phyloP scores from a whole-genome alignment of 352 stramenopile species.

The Saprolegnia parasitica region DNA sequence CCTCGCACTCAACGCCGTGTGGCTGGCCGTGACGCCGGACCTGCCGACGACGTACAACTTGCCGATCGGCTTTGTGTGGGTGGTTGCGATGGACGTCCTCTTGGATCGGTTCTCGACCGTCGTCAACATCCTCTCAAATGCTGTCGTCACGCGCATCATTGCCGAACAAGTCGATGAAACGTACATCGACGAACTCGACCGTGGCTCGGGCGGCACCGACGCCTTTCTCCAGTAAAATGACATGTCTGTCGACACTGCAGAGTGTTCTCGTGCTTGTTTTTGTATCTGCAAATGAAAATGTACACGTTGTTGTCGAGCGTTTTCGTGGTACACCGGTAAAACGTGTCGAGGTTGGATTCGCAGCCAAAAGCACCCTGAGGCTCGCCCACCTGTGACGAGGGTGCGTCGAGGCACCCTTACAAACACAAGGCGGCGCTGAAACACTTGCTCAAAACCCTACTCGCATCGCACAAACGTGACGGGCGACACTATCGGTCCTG shows the following conservation, averaged over 20 bases:
- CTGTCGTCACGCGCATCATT: constrained; percentile 69
- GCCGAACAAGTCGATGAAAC: constrained; percentile 68
- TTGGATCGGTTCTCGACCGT: constrained; percentile 63
- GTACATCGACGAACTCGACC: constrained; percentile 33
- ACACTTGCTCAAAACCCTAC: too few relatives aligned
- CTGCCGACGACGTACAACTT: not conserved
- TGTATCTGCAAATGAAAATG: too few relatives aligned
- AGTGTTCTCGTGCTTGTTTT: too few relatives aligned
- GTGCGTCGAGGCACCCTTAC: too few relatives aligned
- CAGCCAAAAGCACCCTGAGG: too few relatives aligned
- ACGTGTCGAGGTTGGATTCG: too few relatives aligned
- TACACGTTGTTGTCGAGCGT: too few relatives aligned
- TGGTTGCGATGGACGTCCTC: constrained; percentile 71
- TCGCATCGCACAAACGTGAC: too few relatives aligned
- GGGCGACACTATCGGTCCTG: too few relatives aligned
- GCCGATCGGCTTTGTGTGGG: constrained; percentile 12
- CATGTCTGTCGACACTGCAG: not conserved
- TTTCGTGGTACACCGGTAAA: too few relatives aligned
- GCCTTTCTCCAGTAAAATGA: not conserved
- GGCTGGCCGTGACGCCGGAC: not conserved
- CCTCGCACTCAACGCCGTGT: not conserved
- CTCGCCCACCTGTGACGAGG: too few relatives aligned
- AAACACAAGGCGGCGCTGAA: too few relatives aligned
- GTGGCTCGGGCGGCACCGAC: not conserved
- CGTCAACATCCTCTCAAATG: constrained; percentile 65